Conservation (phyloP, 2,329 filamentous ascomycete species). For the Colletotrichum filicis region DNA sequence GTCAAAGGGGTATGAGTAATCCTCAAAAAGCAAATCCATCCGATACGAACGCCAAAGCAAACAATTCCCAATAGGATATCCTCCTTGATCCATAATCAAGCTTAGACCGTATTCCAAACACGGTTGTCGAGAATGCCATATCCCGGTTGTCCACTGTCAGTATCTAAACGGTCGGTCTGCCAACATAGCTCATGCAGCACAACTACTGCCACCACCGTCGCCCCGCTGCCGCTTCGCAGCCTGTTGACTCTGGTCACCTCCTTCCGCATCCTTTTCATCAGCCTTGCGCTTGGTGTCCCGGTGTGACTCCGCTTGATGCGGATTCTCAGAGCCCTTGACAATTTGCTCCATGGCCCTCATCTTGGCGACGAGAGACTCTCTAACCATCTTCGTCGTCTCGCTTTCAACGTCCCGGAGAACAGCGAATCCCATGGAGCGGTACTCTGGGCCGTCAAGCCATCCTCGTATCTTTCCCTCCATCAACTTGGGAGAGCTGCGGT, state of each 20-base stretch:
- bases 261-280: neutral
- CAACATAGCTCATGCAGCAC: neutral
- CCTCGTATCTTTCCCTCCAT: neutral
- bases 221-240: neutral
- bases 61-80: neutral
- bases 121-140: rapidly evolving
- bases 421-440: neutral
- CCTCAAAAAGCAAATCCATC: neutral
- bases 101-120: neutral
- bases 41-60: neutral
- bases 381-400: neutral
- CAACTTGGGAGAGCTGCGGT: neutral
- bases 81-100: neutral
- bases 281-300: neutral
- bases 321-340: neutral
- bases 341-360: neutral
- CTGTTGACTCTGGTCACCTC: neutral
- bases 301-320: neutral
- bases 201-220: neutral
- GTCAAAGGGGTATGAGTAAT: neutral
- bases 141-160: too few species aligned
- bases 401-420: neutral
- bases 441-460: neutral
- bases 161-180: too few species aligned
- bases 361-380: neutral